phyloP scores from a whole-genome alignment of 306 rosid species.

The Cicer judaicum region DNA sequence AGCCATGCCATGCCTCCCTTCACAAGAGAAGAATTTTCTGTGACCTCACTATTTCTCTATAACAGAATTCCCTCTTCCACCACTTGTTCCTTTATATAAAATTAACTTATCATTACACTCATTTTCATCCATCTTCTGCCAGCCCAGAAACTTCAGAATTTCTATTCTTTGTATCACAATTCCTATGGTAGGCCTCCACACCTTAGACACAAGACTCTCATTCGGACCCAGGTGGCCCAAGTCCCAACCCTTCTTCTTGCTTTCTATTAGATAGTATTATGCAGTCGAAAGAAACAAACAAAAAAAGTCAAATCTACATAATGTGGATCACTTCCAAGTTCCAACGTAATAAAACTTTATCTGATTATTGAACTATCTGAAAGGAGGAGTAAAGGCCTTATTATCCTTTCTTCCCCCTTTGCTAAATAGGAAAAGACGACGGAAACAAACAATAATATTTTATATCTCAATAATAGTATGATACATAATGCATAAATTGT shows the following conservation, averaged over 20 bases:
- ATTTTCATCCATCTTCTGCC: neutral
- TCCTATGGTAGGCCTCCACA: neutral
- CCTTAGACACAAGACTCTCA: neutral
- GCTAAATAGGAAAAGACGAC: slow-evolving; percentile 13
- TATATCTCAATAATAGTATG: neutral
- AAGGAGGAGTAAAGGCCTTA: slow-evolving; percentile 1
- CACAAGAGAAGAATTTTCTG: too few relatives aligned
- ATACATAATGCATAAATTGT: neutral
- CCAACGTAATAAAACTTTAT: neutral
- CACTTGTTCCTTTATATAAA: too few relatives aligned
- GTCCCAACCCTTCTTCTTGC: neutral
- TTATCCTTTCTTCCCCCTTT: neutral
- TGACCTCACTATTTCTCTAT: too few relatives aligned
- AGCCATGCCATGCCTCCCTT: too few relatives aligned
- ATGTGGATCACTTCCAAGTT: neutral
- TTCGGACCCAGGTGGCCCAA: neutral
- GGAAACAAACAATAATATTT: slow-evolving; percentile 7
- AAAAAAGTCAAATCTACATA: neutral
- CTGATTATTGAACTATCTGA: slow-evolving; percentile 1
- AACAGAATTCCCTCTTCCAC: too few relatives aligned
- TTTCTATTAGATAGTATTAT: neutral
- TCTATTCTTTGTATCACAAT: neutral
- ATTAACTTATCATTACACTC: too few relatives aligned
- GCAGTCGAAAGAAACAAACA: too few relatives aligned
- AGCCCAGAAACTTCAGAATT: neutral